These are phyloP conservation scores for Davidsoniella neocaledoniae DNA, from an alignment of 2,329 filamentous ascomycete genomes.

Conservation along the genomic window DNA sequence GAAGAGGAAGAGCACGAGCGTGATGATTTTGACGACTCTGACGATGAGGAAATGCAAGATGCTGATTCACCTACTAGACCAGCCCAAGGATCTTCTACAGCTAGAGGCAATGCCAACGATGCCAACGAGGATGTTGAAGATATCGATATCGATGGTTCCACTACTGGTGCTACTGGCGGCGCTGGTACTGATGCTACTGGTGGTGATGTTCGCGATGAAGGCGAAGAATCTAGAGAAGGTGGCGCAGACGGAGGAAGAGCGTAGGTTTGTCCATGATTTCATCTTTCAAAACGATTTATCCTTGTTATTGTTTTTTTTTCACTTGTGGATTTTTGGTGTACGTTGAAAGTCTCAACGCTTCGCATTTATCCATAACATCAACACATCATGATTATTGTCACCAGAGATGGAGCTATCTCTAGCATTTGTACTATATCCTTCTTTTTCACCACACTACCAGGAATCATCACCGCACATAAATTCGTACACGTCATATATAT, in stretches of 20 bases:
- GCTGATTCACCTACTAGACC: not conserved
- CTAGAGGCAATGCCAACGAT: too few species aligned
- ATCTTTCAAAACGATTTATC: not conserved
- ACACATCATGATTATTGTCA: not conserved
- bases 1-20: constrained; percentile 36
- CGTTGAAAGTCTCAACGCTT: not conserved
- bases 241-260: constrained; percentile 96
- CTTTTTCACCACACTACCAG: too few species aligned
- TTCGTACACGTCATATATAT: too few species aligned
- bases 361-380: not conserved
- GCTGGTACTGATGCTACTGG: constrained; percentile 77
- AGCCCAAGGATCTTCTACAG: too few species aligned
- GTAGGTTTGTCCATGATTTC: constrained; percentile 51
- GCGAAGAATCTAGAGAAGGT: constrained; percentile 72
- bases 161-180: constrained; percentile 50
- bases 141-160: constrained; percentile 42
- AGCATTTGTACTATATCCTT: not conserved
- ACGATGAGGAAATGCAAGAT: constrained; percentile 7
- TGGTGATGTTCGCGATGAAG: constrained; percentile 81
- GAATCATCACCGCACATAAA: too few species aligned
- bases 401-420: not conserved
- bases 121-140: constrained; percentile 18
- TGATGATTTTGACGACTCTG: not conserved
- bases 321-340: not conserved
- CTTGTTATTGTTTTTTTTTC: not conserved